These are phyloP conservation scores for Rubroboletus satanas DNA, from an alignment of 768 basidiomycete genomes.

Conservation along the genomic window DNA sequence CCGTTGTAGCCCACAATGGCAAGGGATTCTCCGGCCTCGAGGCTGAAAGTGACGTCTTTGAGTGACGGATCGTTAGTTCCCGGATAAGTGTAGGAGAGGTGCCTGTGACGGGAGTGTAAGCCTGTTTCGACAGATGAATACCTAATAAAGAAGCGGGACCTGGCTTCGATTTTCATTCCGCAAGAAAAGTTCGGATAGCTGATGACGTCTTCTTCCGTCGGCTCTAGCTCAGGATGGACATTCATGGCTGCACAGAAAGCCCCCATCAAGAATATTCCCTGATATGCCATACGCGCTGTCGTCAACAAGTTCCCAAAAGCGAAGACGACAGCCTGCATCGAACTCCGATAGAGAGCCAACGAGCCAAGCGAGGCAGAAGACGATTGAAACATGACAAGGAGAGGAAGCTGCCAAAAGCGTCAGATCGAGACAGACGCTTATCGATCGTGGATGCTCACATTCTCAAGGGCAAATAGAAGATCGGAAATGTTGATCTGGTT, in stretches of 20 bases:
- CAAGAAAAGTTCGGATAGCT: conserved; percentile 44
- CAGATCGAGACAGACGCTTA: conserved; percentile 15
- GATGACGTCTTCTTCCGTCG: conserved; percentile 48
- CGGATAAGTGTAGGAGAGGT: conserved; percentile 76
- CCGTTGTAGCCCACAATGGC: conserved; percentile 87
- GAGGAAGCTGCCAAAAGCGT: conserved; percentile 52
- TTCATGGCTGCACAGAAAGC: conserved; percentile 79
- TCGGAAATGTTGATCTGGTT: conserved; percentile 62
- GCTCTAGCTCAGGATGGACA: conserved; percentile 64
- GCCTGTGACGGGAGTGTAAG: conserved; percentile 34
- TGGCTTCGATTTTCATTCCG: conserved; percentile 70
- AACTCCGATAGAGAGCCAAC: conserved; percentile 75
- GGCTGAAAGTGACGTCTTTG: conserved; percentile 61
- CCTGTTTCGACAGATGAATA: conserved; percentile 2
- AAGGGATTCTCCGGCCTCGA: conserved; percentile 73
- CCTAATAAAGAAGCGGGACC: conserved; percentile 40
- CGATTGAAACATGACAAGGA: conserved; percentile 67
- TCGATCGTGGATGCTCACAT: conserved; percentile 45
- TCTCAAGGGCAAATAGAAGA: conserved; percentile 61
- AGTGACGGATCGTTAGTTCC: conserved; percentile 66
- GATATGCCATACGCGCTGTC: conserved; percentile 71
- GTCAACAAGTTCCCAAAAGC: conserved; percentile 60
- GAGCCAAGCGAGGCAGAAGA: conserved; percentile 76
- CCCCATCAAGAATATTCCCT: conserved; percentile 82
- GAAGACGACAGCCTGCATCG: conserved; percentile 67